These are phyloP conservation scores for Tetrahymena malaccensis DNA, from an alignment of 73 alveolate species.

Conservation along the genomic window DNA sequence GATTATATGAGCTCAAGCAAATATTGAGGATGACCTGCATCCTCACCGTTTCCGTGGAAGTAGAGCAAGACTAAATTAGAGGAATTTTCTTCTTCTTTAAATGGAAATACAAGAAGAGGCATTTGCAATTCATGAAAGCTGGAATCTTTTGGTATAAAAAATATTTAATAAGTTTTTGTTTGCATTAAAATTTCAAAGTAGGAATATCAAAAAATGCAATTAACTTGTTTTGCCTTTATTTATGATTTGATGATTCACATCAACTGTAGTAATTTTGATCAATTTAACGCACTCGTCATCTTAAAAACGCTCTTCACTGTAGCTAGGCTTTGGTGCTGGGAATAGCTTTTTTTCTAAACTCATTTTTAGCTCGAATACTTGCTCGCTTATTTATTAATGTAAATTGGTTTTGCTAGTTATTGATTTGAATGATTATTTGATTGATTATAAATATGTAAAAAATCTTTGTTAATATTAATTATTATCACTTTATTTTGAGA, in stretches of 20 bases:
- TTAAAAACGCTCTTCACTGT: background rate
- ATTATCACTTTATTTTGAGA: background rate
- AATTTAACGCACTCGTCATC: background rate
- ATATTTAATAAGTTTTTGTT: no score
- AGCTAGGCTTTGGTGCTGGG: background rate
- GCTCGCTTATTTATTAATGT: background rate
- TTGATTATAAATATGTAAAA: no score
- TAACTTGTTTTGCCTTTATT: background rate
- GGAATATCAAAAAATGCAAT: background rate
- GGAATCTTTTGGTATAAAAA: background rate
- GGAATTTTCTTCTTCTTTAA: background rate
- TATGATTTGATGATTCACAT: background rate
- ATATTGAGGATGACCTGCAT: slow-evolving; percentile 6
- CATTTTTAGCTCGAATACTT: background rate
- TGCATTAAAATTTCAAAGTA: background rate
- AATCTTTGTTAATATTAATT: background rate
- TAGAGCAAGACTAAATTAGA: background rate
- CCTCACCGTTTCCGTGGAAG: slow-evolving; percentile 39
- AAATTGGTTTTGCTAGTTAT: background rate
- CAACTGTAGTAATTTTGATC: background rate
- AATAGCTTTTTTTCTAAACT: background rate
- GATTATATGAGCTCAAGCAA: slow-evolving; percentile 5
- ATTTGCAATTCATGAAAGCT: background rate
- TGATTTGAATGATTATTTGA: background rate
- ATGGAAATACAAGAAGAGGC: background rate